Evolutionary conservation across 2,329 filamentous ascomycete genomes (phyloP).

Genomic region (Paraconiothyrium brasiliense): DNA sequence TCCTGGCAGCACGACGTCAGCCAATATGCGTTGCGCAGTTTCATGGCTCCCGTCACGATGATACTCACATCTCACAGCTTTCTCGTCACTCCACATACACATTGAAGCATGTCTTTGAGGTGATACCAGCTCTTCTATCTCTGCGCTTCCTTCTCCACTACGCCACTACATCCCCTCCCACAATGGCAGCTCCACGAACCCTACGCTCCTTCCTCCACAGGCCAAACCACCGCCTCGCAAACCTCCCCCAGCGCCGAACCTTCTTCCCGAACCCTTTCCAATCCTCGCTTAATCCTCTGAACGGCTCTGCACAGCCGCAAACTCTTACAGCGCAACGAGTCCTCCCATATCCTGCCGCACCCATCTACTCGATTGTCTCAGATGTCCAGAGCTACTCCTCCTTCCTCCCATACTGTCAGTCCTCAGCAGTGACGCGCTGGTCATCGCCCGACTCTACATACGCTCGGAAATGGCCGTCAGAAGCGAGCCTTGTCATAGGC

Average conservation of each 20-base stretch:
- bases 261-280: slow-evolving; percentile 58
- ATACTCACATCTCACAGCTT: background rate
- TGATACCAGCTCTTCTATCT: slow-evolving; percentile 20
- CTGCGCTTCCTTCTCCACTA: background rate
- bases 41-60: slow-evolving; percentile 28
- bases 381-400: slow-evolving; percentile 81
- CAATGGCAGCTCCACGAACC: slow-evolving; percentile 36
- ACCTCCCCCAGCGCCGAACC: slow-evolving; percentile 44
- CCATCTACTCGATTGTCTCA: slow-evolving; percentile 86
- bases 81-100: background rate
- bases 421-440: slow-evolving; percentile 79
- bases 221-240: slow-evolving; percentile 16
- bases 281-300: slow-evolving; percentile 48
- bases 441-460: slow-evolving; percentile 62
- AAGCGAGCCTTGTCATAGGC: slow-evolving; percentile 83
- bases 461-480: slow-evolving; percentile 70
- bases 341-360: slow-evolving; percentile 75
- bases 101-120: slow-evolving; percentile 26
- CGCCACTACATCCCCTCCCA: slow-evolving; percentile 4
- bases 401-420: slow-evolving; percentile 92
- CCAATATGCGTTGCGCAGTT: slow-evolving; percentile 28
- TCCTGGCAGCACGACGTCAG: slow-evolving; percentile 34
- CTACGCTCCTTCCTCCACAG: slow-evolving; percentile 53
- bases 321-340: slow-evolving; percentile 76
- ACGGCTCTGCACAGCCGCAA: slow-evolving; percentile 60